Evolutionary conservation across 2,329 filamentous ascomycete genomes (phyloP).

Genomic region (Bipolaris sorokiniana): DNA sequence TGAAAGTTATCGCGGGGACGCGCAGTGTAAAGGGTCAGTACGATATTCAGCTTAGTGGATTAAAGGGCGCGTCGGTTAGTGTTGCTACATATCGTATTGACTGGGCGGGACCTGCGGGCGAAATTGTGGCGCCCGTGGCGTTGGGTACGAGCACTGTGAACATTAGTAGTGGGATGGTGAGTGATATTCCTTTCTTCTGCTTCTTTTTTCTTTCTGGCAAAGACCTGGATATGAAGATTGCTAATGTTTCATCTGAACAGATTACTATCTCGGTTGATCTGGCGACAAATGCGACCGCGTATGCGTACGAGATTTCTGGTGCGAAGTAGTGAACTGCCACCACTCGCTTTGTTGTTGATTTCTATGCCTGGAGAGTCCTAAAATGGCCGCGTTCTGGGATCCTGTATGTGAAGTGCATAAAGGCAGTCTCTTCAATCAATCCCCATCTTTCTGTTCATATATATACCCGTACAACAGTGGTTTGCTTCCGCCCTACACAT

Average conservation of each 20-base stretch:
- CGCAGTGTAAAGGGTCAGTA: background rate
- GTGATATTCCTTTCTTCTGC: background rate
- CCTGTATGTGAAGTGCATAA: background rate
- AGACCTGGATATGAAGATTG: background rate
- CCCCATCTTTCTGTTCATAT: background rate
- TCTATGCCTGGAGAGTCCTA: background rate
- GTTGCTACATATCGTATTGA: background rate
- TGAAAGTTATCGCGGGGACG: background rate
- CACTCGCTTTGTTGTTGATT: background rate
- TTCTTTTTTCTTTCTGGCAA: background rate
- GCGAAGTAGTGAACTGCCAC: background rate
- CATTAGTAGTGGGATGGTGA: background rate
- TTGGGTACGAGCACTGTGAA: background rate
- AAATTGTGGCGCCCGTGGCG: background rate
- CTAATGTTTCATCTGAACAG: background rate
- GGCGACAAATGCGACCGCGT: slow-evolving; percentile 8
- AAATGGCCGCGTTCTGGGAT: background rate
- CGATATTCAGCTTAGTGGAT: background rate
- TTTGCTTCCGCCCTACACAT: background rate
- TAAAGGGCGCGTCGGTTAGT: background rate
- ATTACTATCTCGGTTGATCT: slow-evolving; percentile 6
- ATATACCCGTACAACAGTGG: background rate
- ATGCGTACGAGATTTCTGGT: slow-evolving; percentile 11
- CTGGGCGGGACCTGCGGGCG: background rate
- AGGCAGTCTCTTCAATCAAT: background rate